phyloP scores from a whole-genome alignment of 495 filamentous ascomycete species.

The Apiosordaria backusii region DNA sequence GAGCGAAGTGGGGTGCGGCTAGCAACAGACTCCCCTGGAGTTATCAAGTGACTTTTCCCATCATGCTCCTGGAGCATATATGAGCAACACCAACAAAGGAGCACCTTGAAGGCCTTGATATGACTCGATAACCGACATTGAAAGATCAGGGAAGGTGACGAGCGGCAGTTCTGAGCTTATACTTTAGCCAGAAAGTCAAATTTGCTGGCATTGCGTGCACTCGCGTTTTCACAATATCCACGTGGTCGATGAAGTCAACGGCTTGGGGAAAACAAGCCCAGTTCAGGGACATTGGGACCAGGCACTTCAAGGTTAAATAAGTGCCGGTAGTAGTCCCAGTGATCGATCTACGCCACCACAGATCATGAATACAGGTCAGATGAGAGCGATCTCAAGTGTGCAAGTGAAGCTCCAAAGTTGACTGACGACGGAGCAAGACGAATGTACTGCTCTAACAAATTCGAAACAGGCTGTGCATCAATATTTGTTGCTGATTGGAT shows the following conservation, averaged over 20 bases:
- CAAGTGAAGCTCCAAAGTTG: background rate
- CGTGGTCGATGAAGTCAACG: background rate
- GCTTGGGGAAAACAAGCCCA: background rate
- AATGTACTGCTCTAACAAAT: background rate
- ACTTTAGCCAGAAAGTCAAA: background rate
- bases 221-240: too few species aligned
- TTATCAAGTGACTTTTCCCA: conserved; percentile 5
- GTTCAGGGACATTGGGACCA: background rate
- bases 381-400: background rate
- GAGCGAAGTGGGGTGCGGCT: conserved; percentile 17
- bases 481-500: background rate
- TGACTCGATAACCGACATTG: background rate
- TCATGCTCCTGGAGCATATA: background rate
- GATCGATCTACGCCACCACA: too few species aligned
- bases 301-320: background rate
- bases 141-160: background rate
- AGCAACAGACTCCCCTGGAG: background rate
- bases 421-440: background rate
- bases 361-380: too few species aligned
- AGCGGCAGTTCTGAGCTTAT: background rate
- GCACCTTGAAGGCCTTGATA: background rate
- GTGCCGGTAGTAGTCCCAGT: too few species aligned
- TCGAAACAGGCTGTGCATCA: conserved; percentile 4
- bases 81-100: background rate
- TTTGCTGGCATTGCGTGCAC: background rate